Evolutionary conservation across 129 eudicot genomes (phyloP).

Genomic region (Kitagawia praeruptora): DNA sequence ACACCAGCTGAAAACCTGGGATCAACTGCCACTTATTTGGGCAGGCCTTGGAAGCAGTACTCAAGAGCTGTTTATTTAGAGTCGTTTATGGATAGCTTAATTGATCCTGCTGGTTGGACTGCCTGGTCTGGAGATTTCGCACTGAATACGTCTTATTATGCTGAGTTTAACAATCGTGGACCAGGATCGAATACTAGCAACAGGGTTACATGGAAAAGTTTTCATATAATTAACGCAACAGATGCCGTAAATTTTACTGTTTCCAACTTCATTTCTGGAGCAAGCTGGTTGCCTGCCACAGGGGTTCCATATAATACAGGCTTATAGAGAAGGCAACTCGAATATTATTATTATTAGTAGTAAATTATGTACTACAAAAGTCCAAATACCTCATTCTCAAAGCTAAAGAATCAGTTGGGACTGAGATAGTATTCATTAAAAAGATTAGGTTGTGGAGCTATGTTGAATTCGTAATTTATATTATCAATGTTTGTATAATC

Average conservation of each 20-base stretch:
- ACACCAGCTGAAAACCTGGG: slow-evolving; percentile 3
- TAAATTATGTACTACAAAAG: too few species aligned
- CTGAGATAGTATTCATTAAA: too few species aligned
- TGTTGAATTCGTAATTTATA: too few species aligned
- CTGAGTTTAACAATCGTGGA: not conserved
- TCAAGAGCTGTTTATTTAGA: not conserved
- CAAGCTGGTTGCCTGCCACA: slow-evolving; percentile 1
- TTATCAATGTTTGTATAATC: too few species aligned
- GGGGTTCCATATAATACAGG: not conserved
- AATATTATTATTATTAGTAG: too few species aligned
- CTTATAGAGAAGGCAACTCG: not conserved
- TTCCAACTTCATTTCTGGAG: not conserved
- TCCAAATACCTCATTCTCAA: too few species aligned
- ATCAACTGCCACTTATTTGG: not conserved
- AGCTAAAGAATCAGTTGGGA: too few species aligned
- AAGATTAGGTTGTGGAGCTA: too few species aligned
- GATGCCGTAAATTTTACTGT: not conserved
- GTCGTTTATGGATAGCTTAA: not conserved
- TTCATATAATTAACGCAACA: not conserved
- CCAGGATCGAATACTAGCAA: slow-evolving; percentile 1
- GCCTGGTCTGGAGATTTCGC: not conserved
- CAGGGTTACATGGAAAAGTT: not conserved
- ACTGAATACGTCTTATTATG: not conserved
- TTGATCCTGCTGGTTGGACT: not conserved
- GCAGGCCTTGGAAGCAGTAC: slow-evolving; percentile 3